Evolutionary conservation across 106 monocot genomes (phyloP).

Genomic region (Allium sativum): DNA sequence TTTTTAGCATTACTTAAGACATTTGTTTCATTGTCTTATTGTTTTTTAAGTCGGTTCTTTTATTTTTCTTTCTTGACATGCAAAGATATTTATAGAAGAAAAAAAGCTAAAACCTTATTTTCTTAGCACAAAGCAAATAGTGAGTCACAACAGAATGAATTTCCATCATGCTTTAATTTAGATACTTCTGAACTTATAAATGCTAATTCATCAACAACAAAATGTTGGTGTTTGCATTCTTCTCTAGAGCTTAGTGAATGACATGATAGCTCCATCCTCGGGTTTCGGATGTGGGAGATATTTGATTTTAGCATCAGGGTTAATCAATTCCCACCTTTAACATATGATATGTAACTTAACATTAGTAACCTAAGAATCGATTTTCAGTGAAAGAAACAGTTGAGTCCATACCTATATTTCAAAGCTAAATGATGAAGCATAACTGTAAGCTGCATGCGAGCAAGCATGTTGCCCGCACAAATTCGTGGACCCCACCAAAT

Average conservation of each 20-base stretch:
- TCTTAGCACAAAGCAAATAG: too few species aligned
- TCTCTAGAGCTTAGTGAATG: neutral
- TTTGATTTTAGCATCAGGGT: slow-evolving; percentile 3
- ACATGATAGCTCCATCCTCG: slow-evolving; percentile 3
- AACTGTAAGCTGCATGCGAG: slow-evolving; percentile 5
- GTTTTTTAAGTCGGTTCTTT: too few species aligned
- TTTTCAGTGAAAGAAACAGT: neutral
- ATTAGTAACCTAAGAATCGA: neutral
- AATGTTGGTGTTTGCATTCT: too few species aligned
- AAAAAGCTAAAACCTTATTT: too few species aligned
- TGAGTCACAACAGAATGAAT: too few species aligned
- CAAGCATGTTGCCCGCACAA: slow-evolving; percentile 22
- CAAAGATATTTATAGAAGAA: too few species aligned
- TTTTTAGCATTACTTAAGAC: too few species aligned
- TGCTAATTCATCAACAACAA: too few species aligned
- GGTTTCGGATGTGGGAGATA: slow-evolving; percentile 6
- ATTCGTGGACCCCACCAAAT: slow-evolving; percentile 9
- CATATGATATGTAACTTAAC: neutral
- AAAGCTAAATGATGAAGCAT: slow-evolving; percentile 16
- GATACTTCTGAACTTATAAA: too few species aligned
- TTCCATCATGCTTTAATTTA: too few species aligned
- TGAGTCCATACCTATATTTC: slow-evolving; percentile 10
- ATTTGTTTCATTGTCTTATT: too few species aligned
- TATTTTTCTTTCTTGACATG: too few species aligned
- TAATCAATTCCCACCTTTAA: neutral